Evolutionary conservation across 2,329 filamentous ascomycete genomes (phyloP), one percentile per base, ranked within the genome.

Genomic region (Talaromyces verruculosus): DNA sequence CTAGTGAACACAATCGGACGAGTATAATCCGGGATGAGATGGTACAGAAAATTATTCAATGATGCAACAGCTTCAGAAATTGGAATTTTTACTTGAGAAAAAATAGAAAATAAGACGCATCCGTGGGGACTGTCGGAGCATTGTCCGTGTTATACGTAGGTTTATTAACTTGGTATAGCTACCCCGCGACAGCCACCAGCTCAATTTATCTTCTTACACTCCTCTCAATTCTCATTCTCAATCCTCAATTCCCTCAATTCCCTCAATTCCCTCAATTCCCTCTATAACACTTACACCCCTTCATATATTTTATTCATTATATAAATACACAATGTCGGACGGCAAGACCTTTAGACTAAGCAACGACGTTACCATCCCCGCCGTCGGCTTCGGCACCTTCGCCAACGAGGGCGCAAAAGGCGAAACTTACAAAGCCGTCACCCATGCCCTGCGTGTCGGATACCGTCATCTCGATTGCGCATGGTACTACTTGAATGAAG

Each of bases 301-400:
- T 25, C 17, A 25, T 33, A 30, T 64, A 30, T 13, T 2, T 22
- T 35, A 37, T 57, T 33, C 15, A 7, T 33, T 37, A n/a, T 17
- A 2, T 22, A 22, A 22, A 22, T n/a, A 4, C 7, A 51, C 22
- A 19, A 88, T 89, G 86, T 88, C 87, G 73, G 79, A 81, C 73
- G 84, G 78, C 70, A 72, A 74, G 67, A 81, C 79, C 55, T 86
- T 82, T 78, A 84, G 77, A 69, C 80, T 87, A 61, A 83, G 77
- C 80, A 87, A 85, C 73, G 84, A 84, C 71, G 84, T 89, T 67
- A 82, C 82, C 74, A 86, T 89, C 70, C 87, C 87, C 67, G 86
- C 82, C 58, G 78, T 89, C 37, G 87, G 87, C 30, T 89, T 89
- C 71, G 87, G 87, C 70, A 89, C 87, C 70, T 89, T 88, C 72